These are phyloP conservation scores for Thuidium tamariscinum DNA, from an alignment of 225 moss, liverwort and hornwort genomes.

Conservation along the genomic window DNA sequence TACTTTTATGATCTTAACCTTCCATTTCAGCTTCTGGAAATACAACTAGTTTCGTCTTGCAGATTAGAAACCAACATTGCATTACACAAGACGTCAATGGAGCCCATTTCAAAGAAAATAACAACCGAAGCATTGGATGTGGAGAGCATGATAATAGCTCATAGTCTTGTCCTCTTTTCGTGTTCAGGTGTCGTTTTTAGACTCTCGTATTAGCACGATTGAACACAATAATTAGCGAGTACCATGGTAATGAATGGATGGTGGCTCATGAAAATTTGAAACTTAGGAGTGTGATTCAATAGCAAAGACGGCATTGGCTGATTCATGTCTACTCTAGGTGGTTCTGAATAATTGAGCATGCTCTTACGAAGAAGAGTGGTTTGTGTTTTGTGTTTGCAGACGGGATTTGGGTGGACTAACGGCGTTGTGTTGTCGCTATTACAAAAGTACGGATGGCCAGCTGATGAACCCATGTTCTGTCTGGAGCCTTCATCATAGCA, in stretches of 20 bases:
- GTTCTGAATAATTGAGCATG: not conserved
- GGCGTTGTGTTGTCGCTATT: slow-evolving; percentile 44
- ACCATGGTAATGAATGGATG: not conserved
- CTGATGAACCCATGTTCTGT: slow-evolving; percentile 27
- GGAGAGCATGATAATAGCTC: not conserved
- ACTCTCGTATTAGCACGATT: not conserved
- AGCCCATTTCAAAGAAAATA: not conserved
- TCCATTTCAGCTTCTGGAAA: not conserved
- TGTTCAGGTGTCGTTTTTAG: not conserved
- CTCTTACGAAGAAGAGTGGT: not conserved
- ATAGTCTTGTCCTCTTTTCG: not conserved
- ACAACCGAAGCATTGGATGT: not conserved
- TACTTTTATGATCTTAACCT: not conserved
- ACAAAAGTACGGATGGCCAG: slow-evolving; percentile 43
- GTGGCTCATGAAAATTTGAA: not conserved
- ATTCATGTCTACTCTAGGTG: not conserved
- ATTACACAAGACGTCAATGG: not conserved
- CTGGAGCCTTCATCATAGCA: slow-evolving; percentile 8
- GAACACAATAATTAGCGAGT: not conserved
- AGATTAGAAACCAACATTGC: not conserved
- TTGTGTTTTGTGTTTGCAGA: slow-evolving; percentile 14
- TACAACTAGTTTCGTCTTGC: not conserved
- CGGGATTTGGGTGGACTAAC: slow-evolving; percentile 51
- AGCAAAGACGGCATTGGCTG: not conserved
- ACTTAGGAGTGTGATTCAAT: not conserved